phyloP scores from a whole-genome alignment of 371 early-diverging fungal genomes.

The Mucor piriformis region DNA sequence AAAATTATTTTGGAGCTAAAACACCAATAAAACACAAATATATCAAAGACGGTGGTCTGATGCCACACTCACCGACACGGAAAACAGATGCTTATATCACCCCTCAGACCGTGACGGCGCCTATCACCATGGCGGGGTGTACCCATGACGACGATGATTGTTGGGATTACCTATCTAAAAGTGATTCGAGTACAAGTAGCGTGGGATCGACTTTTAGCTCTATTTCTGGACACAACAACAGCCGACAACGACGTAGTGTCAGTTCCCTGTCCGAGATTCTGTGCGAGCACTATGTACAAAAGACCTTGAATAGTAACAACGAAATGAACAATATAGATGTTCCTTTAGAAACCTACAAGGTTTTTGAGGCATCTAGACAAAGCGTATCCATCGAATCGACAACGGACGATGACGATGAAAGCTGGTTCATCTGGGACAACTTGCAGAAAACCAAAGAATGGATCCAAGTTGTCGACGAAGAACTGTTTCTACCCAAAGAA shows the following conservation, averaged over 20 bases:
- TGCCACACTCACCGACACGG: conserved; percentile 10
- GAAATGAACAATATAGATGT: conserved; percentile 16
- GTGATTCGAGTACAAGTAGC: conserved; percentile 3
- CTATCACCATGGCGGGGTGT: conserved; percentile 1
- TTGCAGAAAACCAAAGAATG: conserved; percentile 18
- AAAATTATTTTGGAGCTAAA: background rate
- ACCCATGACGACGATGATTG: conserved; percentile 3
- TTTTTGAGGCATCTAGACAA: conserved; percentile 21
- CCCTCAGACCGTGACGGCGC: conserved; percentile 5
- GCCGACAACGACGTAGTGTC: conserved; percentile 2
- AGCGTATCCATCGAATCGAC: background rate
- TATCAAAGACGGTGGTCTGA: background rate
- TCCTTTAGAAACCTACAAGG: conserved; percentile 22
- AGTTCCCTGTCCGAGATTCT: conserved; percentile 38
- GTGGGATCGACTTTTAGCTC: conserved; percentile 3
- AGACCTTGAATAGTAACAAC: conserved; percentile 12
- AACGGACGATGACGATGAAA: conserved; percentile 24
- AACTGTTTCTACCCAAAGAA: conserved; percentile 6
- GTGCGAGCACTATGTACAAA: conserved; percentile 39
- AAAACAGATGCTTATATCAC: conserved; percentile 11
- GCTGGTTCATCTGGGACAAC: conserved; percentile 35
- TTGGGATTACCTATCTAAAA: conserved; percentile 4
- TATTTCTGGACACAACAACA: too few relatives aligned
- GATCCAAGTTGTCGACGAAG: conserved; percentile 15
- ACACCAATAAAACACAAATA: background rate